Evolutionary conservation across 1,284 basidiomycete genomes (phyloP).

Genomic region (Rhodotorula sp.): DNA sequence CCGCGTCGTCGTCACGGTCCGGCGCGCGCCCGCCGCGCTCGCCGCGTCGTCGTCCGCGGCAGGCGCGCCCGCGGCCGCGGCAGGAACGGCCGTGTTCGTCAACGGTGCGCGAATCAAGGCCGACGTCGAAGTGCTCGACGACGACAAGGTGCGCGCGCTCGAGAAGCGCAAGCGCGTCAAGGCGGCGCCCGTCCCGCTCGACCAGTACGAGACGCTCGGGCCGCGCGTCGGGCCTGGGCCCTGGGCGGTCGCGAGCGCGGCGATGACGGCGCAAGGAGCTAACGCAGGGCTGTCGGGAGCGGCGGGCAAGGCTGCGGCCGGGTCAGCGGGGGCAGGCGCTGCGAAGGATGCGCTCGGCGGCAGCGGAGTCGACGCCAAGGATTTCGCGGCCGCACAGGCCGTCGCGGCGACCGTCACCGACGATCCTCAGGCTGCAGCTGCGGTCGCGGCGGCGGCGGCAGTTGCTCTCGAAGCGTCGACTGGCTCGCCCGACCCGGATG

Average conservation of each 20-base stretch:
- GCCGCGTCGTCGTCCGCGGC: not conserved
- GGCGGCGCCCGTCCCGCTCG: constrained; percentile 82
- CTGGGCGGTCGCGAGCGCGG: not conserved
- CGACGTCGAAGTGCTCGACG: constrained; percentile 87
- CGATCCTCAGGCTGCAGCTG: too few relatives aligned
- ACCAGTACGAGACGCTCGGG: constrained; percentile 58
- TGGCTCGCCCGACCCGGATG: not conserved
- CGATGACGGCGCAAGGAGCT: constrained; percentile 37
- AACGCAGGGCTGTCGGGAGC: not conserved
- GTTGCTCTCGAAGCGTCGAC: not conserved
- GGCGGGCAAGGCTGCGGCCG: not conserved
- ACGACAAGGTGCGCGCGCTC: constrained; percentile 81
- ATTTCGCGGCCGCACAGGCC: not conserved
- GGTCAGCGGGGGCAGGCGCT: not conserved
- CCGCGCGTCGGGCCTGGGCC: constrained; percentile 10
- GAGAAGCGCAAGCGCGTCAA: constrained; percentile 83
- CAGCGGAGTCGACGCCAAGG: not conserved
- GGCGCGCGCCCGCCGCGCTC: constrained; percentile 53
- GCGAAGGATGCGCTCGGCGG: not conserved
- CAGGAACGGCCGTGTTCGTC: constrained; percentile 63
- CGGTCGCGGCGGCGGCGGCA: not conserved
- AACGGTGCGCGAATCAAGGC: constrained; percentile 85
- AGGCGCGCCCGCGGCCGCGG: not conserved
- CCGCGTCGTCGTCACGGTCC: constrained; percentile 62
- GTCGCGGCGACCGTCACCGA: not conserved